phyloP scores from a whole-genome alignment of 2,329 filamentous ascomycete species.

The Phialophora chinensis region DNA sequence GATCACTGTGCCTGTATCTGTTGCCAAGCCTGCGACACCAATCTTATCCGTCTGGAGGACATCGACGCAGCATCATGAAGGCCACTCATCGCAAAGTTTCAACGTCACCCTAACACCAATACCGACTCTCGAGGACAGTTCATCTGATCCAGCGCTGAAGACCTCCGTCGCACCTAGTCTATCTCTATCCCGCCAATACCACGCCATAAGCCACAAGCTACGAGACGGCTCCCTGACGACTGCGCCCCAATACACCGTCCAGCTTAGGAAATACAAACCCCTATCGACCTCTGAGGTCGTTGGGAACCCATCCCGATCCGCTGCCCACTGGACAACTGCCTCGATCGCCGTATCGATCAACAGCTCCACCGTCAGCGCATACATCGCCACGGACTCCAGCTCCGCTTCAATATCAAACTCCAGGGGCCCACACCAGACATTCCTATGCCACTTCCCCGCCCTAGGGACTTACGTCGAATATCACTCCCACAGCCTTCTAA shows the following conservation, averaged over 20 bases:
- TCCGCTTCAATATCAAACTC: background rate
- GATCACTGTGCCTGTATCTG: conserved; percentile 9
- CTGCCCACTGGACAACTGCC: conserved; percentile 12
- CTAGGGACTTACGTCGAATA: conserved; percentile 43
- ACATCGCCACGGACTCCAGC: conserved; percentile 30
- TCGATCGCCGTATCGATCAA: conserved; percentile 38
- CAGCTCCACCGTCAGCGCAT: conserved; percentile 37
- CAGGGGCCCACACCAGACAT: conserved; percentile 21
- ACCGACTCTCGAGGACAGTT: background rate
- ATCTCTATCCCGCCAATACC: conserved; percentile 21
- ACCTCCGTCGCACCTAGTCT: background rate
- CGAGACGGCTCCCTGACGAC: conserved; percentile 6
- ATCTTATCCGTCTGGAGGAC: conserved; percentile 22
- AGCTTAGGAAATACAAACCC: conserved; percentile 12
- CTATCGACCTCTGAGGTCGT: background rate
- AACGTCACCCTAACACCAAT: background rate
- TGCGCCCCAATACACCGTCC: conserved; percentile 10
- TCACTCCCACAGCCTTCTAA: conserved; percentile 41
- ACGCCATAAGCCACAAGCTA: conserved; percentile 28
- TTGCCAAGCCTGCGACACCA: background rate
- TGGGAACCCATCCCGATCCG: conserved; percentile 26
- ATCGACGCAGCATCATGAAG: background rate
- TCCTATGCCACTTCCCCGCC: conserved; percentile 43
- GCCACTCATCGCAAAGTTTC: background rate
- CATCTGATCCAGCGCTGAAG: background rate